Percentiles rank a stretch among this genome's conserved stretches.
These are phyloP conservation scores for Tetrahymena elliotti DNA, from an alignment of 73 alveolate genomes.

Conservation along the genomic window DNA sequence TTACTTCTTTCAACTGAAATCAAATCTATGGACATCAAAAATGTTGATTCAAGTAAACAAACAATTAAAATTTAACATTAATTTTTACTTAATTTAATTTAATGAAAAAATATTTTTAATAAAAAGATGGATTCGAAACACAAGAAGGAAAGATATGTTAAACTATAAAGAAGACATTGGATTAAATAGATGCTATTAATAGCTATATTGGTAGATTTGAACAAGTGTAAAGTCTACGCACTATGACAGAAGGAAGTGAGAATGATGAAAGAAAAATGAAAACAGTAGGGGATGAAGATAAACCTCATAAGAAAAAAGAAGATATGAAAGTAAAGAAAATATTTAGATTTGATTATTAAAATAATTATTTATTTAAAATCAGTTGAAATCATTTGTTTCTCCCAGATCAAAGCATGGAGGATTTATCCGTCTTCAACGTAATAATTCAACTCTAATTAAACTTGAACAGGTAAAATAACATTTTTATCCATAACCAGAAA, in stretches of 20 bases:
- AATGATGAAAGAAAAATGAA: neutral
- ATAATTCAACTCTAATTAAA: neutral
- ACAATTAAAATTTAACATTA: too few species aligned
- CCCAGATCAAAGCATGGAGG: conserved; percentile 1
- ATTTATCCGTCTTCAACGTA: neutral
- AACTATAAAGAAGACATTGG: neutral
- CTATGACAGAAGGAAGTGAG: neutral
- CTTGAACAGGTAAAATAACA: neutral
- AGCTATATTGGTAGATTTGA: neutral
- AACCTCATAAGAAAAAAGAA: neutral
- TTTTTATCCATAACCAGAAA: neutral
- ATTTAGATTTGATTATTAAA: too few species aligned
- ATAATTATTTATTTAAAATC: neutral
- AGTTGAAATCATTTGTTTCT: neutral
- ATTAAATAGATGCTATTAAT: neutral
- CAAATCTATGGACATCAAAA: neutral
- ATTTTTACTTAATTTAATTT: too few species aligned
- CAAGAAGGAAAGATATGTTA: neutral
- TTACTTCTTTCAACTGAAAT: neutral
- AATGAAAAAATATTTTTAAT: neutral
- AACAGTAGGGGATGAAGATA: neutral
- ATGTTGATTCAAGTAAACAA: neutral
- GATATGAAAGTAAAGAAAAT: neutral
- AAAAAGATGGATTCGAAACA: neutral
- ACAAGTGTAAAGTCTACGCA: neutral